phyloP scores from a whole-genome alignment of 768 basidiomycete species.

The Obba rivulosa region DNA sequence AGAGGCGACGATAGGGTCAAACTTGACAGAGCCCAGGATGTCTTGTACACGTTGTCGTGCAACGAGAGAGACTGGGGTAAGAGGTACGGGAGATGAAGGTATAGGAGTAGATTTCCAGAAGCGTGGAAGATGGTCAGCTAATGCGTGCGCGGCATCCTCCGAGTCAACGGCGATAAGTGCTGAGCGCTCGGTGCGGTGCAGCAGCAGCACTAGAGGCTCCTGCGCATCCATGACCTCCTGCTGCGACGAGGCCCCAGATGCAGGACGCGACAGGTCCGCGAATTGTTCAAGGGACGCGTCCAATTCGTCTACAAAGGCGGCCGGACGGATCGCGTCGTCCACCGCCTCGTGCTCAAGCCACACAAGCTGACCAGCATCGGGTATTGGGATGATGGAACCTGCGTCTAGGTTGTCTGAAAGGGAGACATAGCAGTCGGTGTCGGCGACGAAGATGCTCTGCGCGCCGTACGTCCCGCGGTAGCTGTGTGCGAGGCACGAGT shows the following conservation, averaged over 20 bases:
- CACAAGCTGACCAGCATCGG: constrained; percentile 37
- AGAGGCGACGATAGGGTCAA: constrained; percentile 63
- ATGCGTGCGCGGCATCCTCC: constrained; percentile 28
- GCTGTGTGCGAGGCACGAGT: constrained; percentile 40
- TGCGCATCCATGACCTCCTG: constrained; percentile 7
- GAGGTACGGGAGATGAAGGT: constrained; percentile 41
- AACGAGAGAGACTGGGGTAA: constrained; percentile 50
- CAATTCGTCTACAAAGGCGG: constrained; percentile 19
- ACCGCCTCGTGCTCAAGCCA: constrained; percentile 57
- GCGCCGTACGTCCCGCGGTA: constrained; percentile 57
- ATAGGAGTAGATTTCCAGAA: constrained; percentile 70
- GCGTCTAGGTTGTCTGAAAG: constrained; percentile 17
- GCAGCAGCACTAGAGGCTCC: constrained; percentile 16
- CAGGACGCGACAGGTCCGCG: neutral
- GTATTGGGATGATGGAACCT: constrained; percentile 22
- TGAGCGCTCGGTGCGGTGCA: constrained; percentile 38
- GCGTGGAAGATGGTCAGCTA: constrained; percentile 49
- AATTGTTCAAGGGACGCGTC: constrained; percentile 9
- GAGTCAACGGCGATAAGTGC: constrained; percentile 40
- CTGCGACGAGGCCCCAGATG: neutral
- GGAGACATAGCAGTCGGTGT: constrained; percentile 34
- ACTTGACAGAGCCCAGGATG: constrained; percentile 55
- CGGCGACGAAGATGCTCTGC: constrained; percentile 43
- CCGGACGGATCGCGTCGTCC: constrained; percentile 36
- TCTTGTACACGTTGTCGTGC: constrained; percentile 51